Evolutionary conservation across 2,329 filamentous ascomycete genomes (phyloP), one percentile per base, ranked within the genome.

Genomic region (Cercospora sesami): DNA sequence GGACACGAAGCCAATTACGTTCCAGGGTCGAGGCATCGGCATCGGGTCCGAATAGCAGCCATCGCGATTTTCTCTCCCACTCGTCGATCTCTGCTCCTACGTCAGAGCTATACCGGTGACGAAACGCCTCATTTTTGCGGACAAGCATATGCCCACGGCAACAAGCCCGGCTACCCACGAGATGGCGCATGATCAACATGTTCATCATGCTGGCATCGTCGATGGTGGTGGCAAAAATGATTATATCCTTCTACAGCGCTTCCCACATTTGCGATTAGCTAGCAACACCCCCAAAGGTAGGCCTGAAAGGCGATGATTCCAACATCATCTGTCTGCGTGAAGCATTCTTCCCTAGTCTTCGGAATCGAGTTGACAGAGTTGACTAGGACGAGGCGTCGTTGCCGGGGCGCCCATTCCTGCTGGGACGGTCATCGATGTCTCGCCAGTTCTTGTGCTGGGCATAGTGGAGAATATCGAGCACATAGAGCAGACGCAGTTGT

Each of bases 341-440:
- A 5, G 18, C 31, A 48, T 36, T 39, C 16, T 42, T 42, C 4
- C 4, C 21, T 21, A 14, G 28, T 16, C 30, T 26, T 42, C 9
- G 5, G 31, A 53, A 14, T 33, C 53, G 30, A 31, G 53, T 58
- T 58, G 28, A 58, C 53, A n/a, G 10, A 33, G 30, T 31, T 30
- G 21, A 26, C n/a, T 69, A 87, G 85, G 86, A 63, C 80, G 86
- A 67, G 86, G 85, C 31, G 80, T 87, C 45, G 86, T 86, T 75
- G 82, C 85, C 8, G 77, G 79, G 26, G 72, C 72, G 65, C 73
- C 77, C 39, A 86, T 87, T 61, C 78, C 83, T 16, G 79, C 81
- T 1, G 79, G 80, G 12, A 85, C 83, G 0, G 74, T 84, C 5
- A 76, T 87, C 67, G 86, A 87, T 70, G 81, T 83, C 8, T 85